Conservation (phyloP, 1,284 basidiomycete species). For the Ganoderma sp. region DNA sequence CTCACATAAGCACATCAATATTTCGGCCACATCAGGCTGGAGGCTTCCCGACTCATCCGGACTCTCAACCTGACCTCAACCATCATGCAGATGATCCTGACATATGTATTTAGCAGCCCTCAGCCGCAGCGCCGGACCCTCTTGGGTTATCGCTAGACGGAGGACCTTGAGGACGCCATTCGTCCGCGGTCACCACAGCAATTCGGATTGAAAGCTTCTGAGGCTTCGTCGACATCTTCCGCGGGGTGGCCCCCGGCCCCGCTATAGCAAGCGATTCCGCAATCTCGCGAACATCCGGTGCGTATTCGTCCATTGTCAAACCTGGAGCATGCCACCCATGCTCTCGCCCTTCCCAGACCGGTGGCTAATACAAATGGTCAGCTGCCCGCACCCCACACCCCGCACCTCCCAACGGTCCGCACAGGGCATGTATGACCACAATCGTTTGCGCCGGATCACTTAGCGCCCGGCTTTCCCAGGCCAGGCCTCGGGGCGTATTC, state of each 20-base stretch:
- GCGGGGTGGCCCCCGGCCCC: background rate
- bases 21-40: background rate
- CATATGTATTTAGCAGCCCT: background rate
- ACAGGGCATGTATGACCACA: background rate
- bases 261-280: background rate
- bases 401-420: constrained; percentile 10
- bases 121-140: background rate
- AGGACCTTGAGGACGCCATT: background rate
- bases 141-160: no score
- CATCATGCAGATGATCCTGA: background rate
- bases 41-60: background rate
- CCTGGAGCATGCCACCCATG: constrained; percentile 13
- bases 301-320: background rate
- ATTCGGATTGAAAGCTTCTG: background rate
- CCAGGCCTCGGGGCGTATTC: constrained; percentile 23
- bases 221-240: background rate
- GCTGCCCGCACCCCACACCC: constrained; percentile 13
- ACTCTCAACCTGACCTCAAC: background rate
- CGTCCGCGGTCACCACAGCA: background rate
- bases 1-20: background rate
- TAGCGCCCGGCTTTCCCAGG: constrained; percentile 24
- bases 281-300: background rate
- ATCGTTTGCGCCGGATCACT: background rate
- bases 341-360: constrained; percentile 29
- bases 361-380: constrained; percentile 27